Evolutionary conservation across 176 grass and related monocot species (phyloP), one percentile per base, ranked within the genome.

Genomic region (Canna indica): DNA sequence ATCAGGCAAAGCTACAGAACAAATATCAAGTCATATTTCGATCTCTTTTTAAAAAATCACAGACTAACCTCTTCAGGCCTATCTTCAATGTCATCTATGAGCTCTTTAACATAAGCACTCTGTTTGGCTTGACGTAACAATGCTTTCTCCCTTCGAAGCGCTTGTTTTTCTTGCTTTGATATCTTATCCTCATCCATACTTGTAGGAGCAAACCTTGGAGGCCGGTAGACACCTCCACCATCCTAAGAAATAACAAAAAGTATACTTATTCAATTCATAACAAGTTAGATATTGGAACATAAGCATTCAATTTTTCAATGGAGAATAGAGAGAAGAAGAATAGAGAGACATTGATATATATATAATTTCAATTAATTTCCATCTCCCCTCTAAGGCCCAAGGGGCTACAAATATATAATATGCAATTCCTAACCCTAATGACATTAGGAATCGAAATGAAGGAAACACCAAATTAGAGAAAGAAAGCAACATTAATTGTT

Each of bases 21-120:
- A n/a, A 24, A 0, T 24, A 26, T 76, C n/a, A 67, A 78, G 10
- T 73, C 4, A 36, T n/a, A 15, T 29, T 36, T 15, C 47, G 53
- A 36, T 44, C 13, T 38, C 7, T 38, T 44, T 18, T 26, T 73
- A 26, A 60, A 41, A 71, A 74, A 22, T 61, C 47, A n/a, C n/a
- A 33, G n/a, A 77, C 64, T 75, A 73, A 99, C 95, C 95, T 99
- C 90, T 77, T 94, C 87, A 26, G 95, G 84, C 57, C 90, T 85
- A 67, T 88, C 82, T 67, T 88, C 87, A 74, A 76, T 58, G 31
- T 59, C 82, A 70, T 91, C 84, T 35, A 90, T 90, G 0, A 86
- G 72, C 45, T 88, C 86, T 75, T 90, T 90, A 64, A 90, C 26
- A 42, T 80, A 93, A 72, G 84, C 73, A 83, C 79, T 93, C 57